Evolutionary conservation across 1,284 basidiomycete genomes (phyloP).

Genomic region (Leccinum laetum): DNA sequence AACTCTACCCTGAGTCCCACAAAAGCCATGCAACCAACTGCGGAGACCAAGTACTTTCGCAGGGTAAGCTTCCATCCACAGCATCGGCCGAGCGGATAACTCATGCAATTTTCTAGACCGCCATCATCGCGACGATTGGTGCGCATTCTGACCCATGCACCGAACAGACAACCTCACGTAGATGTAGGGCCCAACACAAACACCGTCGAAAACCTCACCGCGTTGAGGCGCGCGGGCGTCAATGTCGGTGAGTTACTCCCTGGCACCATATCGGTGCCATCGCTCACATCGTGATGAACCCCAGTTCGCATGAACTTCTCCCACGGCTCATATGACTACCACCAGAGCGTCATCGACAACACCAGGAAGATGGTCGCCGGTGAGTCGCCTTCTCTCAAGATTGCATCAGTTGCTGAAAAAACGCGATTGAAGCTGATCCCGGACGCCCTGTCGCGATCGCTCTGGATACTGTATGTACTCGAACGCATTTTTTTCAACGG

Average conservation of each 20-base stretch:
- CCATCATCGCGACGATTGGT: constrained; percentile 98
- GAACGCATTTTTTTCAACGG: constrained; percentile 8
- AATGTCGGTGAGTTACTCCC: constrained; percentile 79
- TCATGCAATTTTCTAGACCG: constrained; percentile 57
- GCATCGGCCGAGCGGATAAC: background rate
- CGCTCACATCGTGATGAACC: constrained; percentile 11
- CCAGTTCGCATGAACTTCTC: constrained; percentile 99
- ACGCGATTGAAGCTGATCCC: constrained; percentile 38
- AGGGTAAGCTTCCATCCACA: constrained; percentile 58
- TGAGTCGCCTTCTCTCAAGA: constrained; percentile 36
- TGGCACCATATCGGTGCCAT: constrained; percentile 2
- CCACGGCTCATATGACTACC: constrained; percentile 95
- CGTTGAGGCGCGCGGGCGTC: constrained; percentile 86
- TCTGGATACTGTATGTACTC: constrained; percentile 81
- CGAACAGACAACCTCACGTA: constrained; percentile 14
- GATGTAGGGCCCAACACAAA: constrained; percentile 87
- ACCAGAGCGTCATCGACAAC: constrained; percentile 98
- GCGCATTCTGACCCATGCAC: constrained; percentile 18
- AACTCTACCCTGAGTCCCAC: constrained; percentile 78
- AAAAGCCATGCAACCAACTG: constrained; percentile 64
- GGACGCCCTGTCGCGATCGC: constrained; percentile 98
- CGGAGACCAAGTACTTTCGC: constrained; percentile 83
- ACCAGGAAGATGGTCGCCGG: constrained; percentile 82
- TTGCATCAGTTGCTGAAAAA: constrained; percentile 12
- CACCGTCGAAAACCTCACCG: constrained; percentile 79